A percentile compares a stretch with the other conserved stretches of the same genome.
phyloP scores from a whole-genome alignment of 352 stramenopile genomes.

The Phytopythium helicoides region DNA sequence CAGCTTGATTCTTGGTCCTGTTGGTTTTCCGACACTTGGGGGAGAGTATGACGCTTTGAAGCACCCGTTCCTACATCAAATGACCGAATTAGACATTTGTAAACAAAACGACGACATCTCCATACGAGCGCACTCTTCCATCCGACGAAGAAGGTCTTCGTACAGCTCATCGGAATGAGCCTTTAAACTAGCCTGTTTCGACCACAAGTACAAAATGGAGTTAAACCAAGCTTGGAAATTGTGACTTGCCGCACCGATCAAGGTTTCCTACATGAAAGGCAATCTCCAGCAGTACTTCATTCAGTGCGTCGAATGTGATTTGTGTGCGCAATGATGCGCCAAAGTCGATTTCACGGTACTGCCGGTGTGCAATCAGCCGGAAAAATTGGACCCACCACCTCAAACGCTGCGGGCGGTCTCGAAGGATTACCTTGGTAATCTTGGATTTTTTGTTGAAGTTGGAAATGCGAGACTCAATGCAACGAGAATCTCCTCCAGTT shows the following conservation, averaged over 20 bases:
- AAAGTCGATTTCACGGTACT: slow-evolving; percentile 37
- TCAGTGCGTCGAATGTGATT: slow-evolving; percentile 58
- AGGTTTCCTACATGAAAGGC: slow-evolving; percentile 46
- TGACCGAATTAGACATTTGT: slow-evolving; percentile 1
- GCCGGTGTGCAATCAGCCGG: slow-evolving; percentile 14
- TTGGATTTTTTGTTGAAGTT: slow-evolving; percentile 73
- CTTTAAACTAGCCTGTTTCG: slow-evolving; percentile 29
- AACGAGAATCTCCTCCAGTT: slow-evolving; percentile 5
- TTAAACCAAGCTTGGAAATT: background rate
- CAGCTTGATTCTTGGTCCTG: slow-evolving; percentile 9
- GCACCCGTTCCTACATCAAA: slow-evolving; percentile 31
- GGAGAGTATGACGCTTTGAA: slow-evolving; percentile 50
- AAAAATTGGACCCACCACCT: slow-evolving; percentile 30
- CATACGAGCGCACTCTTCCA: slow-evolving; percentile 30
- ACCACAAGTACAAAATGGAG: slow-evolving; percentile 4
- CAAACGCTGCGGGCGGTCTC: slow-evolving; percentile 42
- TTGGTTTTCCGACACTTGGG: slow-evolving; percentile 38
- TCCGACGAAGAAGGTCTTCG: slow-evolving; percentile 35
- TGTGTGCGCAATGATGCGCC: slow-evolving; percentile 45
- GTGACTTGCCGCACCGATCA: too few species aligned
- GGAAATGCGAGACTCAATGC: slow-evolving; percentile 81
- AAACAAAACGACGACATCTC: too few species aligned
- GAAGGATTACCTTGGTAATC: slow-evolving; percentile 90
- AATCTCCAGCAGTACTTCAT: slow-evolving; percentile 48
- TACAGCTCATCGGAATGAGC: slow-evolving; percentile 30